phyloP scores from a whole-genome alignment of 2,329 filamentous ascomycete species.

The Plenodomus lindquistii region DNA sequence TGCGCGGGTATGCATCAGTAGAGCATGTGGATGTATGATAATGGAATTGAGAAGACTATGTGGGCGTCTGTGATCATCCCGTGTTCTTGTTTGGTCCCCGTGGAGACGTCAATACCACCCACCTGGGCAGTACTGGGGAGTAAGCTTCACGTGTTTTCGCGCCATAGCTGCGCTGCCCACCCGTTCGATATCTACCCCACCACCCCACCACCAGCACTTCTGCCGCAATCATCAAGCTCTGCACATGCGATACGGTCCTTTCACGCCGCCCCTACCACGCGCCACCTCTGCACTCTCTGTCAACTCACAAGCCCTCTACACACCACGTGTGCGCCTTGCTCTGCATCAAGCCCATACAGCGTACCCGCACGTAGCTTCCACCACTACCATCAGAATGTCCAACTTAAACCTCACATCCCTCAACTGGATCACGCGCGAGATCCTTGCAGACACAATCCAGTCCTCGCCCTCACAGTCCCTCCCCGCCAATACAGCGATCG shows the following conservation, averaged over 20 bases:
- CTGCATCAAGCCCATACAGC: too few relatives aligned
- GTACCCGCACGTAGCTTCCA: neutral
- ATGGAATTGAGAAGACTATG: neutral
- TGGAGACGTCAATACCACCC: neutral
- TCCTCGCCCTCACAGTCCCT: slow-evolving; percentile 61
- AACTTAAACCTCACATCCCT: slow-evolving; percentile 66
- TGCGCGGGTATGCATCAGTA: slow-evolving; percentile 1
- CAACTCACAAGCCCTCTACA: neutral
- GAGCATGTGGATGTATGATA: neutral
- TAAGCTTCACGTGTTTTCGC: slow-evolving; percentile 15
- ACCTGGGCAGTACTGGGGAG: too few relatives aligned
- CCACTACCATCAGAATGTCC: slow-evolving; percentile 12
- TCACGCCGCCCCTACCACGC: neutral
- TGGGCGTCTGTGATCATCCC: neutral
- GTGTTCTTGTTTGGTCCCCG: neutral
- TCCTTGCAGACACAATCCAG: slow-evolving; percentile 58
- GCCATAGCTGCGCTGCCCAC: slow-evolving; percentile 1
- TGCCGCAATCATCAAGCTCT: neutral
- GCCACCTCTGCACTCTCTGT: neutral
- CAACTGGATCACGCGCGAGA: slow-evolving; percentile 66
- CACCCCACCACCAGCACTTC: slow-evolving; percentile 6
- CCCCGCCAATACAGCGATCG: slow-evolving; percentile 62
- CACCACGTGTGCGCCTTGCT: neutral
- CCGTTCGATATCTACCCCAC: neutral
- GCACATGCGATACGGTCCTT: neutral